Evolutionary conservation across 2,329 filamentous ascomycete genomes (phyloP), one percentile per base, ranked within the genome.

Genomic region (Penicillium sp.): DNA sequence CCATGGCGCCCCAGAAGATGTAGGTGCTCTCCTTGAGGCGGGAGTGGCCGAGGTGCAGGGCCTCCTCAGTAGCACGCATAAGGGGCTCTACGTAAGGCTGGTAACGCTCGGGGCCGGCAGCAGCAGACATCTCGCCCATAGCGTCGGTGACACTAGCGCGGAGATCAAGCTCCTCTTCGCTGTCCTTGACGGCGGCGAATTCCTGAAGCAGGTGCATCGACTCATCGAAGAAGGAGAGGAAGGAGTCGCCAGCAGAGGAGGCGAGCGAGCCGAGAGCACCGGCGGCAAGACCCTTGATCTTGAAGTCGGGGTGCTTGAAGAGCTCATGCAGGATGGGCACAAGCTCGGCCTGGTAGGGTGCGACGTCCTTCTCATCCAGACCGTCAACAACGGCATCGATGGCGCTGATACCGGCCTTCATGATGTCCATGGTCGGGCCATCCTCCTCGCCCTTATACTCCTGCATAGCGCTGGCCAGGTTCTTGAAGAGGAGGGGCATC

Each of bases 21-120:
- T 96, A 99, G 74, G 92, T 96, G 62, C 92, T 97, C 82, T 99
- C 95, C 77, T 92, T 91, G 53, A 98, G 87, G 58, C 93, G 87
- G 43, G 93, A 90, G 79, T 97, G 93, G 68, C 92, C 93, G 2
- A 99, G 87, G 68, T 89, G 83, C 2, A 98, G 84, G 56, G 90
- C 93, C 77, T 97, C 93, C 78, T 97, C 93, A 66, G 91, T 96
- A 14, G 94, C 89, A 70, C 89, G 85, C 90, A 99, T 96, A 59
- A 98, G 83, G 43, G 92, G 91, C 72, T 90, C 83, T 37, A 98
- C 93, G 72, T 94, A 98, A 14, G 90, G 91, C 80, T 96, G 88
- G 83, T 98, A 98, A 50, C 89, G 83, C 73, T 91, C 84, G 37
- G 91, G 81, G 19, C 95, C 95, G 60, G 97, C 94, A 55, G 95